Percentiles rank a stretch among this genome's conserved stretches.
phyloP scores from a whole-genome alignment of 2,329 filamentous ascomycete species.

The Blastomyces gilchristii region DNA sequence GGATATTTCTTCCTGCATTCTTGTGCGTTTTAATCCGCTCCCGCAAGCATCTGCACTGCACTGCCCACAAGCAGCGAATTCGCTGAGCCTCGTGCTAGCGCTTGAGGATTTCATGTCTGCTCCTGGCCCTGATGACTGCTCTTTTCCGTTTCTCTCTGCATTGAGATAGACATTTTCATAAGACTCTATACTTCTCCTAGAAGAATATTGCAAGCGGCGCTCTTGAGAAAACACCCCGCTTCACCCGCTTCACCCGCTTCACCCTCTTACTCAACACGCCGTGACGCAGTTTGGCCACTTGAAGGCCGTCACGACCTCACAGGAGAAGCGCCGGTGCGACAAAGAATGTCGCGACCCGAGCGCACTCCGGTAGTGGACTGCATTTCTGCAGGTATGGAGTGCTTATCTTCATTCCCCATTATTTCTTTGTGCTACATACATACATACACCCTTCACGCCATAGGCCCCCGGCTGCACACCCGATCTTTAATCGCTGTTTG shows the following conservation, averaged over 20 bases:
- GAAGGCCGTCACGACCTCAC: background rate
- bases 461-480: background rate
- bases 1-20: background rate
- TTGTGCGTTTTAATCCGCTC: background rate
- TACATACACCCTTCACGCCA: background rate
- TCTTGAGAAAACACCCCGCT: background rate
- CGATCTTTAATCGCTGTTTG: background rate
- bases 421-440: conserved; percentile 1
- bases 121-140: background rate
- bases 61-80: background rate
- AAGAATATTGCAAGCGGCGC: background rate
- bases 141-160: background rate
- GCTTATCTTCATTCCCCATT: background rate
- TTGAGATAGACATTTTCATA: background rate
- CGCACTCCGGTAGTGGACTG: background rate
- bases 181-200: background rate
- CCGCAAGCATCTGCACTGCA: background rate
- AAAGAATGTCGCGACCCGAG: background rate
- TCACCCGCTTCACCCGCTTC: background rate
- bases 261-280: no score
- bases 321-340: background rate
- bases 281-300: background rate
- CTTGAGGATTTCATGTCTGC: background rate
- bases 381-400: conserved; percentile 6
- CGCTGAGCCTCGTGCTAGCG: background rate